Evolutionary conservation across 805 yeast genomes (phyloP), one percentile per base, ranked within the genome.

Genomic region (Saturnispora ahearnii): DNA sequence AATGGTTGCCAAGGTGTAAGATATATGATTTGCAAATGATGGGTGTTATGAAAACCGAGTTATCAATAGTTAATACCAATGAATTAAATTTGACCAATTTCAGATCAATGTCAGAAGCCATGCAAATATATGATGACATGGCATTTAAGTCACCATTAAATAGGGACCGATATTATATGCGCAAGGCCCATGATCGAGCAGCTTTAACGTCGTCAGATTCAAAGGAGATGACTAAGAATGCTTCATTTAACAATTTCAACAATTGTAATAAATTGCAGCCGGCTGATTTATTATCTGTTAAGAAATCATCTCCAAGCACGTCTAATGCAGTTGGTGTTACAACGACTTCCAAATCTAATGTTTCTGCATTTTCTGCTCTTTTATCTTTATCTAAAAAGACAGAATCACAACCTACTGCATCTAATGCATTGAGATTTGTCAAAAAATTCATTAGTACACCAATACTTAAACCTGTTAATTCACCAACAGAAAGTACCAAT

Each of bases 11-110:
- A 0, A 72, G 93, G 33, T 89, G 97, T 65, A 88, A 87, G 59
- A 90, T 93, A 46, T 91, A 93, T 64, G 98, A 91, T 59, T 67
- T 93, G 18, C 98, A 93, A 63, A 93, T 93, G 97, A 91, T 91
- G 95, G 98, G 98, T 0, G 77, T 93, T 7, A 88, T 91, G 83
- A 98, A 91, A 59, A 87, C 87, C 58, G 96, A 93, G 59, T 71
- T 82, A 51, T 79, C 81, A 55, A 79, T 84, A 11, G 77, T 84
- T 7, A 77, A 81, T 8, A 76, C 90, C 10, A 82, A 81, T 15
- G 74, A 82, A 46, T 66, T 89, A 46, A 73, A 70, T 11, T 58
- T 64, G 53, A 45, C 60, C 42, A 50, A 61, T 54, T 48, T 48
- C 36, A 54, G 49, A 13, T 70, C 82, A 0, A 70, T 82, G 34